Evolutionary conservation across 139 green algal species (phyloP), one percentile per base, ranked within the genome.

Genomic region (Chlamydomonas schloesseri): DNA sequence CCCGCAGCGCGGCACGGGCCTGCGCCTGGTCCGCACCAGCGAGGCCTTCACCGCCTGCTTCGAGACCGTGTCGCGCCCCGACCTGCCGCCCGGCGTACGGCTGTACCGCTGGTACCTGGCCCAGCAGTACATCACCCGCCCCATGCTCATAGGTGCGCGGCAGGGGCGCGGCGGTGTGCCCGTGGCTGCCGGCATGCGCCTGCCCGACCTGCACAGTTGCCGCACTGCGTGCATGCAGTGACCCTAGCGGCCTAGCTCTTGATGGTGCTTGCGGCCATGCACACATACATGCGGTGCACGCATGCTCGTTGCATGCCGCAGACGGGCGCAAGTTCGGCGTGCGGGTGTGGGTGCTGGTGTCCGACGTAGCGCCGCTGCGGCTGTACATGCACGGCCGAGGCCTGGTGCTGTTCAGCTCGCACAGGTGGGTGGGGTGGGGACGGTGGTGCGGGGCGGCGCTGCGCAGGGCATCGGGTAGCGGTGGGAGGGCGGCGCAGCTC

Each of bases 321-420:
- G 81, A 89, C 64, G 82, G 87, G 8, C 78, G 84, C 89, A 95
- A 95, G 91, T 95, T 93, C 86, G 91, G 90, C n/a, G 69, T 95
- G 24, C 89, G 92, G 18, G 70, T 94, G 69, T 95, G 91, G 91
- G 92, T 89, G 81, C 55, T 93, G 50, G 87, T 95, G n/a, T 83
- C 92, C 14, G 90, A 88, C n/a, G 69, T 84, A 15, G 23, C 24
- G 21, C 92, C 92, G 23, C 82, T 94, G 47, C 86, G 91, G 1
- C 81, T 86, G 15, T 95, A 93, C 82, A 64, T 95, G 57, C 88
- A 95, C 87, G 50, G 20, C 47, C 86, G 90, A 21, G 91, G 91
- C 6, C 88, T 95, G 23, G 89, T 88, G 68, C 86, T 94, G 31
- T 93, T 94, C 88, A 90, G 83, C 82, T 85, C 79, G 9, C 73